These are phyloP conservation scores for Pleurotus citrinopileatus DNA, from an alignment of 768 basidiomycete species.

Conservation along the genomic window DNA sequence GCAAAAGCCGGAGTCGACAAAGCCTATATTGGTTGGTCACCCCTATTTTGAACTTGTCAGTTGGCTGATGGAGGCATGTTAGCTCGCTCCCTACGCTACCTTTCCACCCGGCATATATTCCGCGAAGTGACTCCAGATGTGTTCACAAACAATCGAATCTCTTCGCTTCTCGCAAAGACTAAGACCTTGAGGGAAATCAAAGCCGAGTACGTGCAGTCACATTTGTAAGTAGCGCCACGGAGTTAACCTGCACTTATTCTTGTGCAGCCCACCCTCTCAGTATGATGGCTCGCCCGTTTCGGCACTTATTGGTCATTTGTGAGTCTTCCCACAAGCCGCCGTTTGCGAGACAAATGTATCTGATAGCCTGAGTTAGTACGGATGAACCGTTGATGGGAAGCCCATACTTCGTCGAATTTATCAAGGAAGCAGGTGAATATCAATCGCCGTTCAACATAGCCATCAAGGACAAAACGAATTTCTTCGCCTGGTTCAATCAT, in stretches of 20 bases:
- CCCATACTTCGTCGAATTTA: constrained; percentile 6
- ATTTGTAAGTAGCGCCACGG: too few species aligned
- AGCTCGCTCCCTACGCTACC: constrained; percentile 30
- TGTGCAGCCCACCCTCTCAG: constrained; percentile 14
- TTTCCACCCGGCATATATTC: constrained; percentile 33
- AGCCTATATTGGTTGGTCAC: constrained; percentile 30
- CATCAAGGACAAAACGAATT: constrained; percentile 9
- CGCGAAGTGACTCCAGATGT: constrained; percentile 33
- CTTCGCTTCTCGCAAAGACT: constrained; percentile 26
- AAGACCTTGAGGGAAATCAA: constrained; percentile 26
- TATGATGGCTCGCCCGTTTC: constrained; percentile 15
- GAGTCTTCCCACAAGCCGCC: not conserved
- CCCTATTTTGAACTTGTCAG: not conserved
- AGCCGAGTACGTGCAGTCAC: constrained; percentile 24
- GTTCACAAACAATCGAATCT: constrained; percentile 33
- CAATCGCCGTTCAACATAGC: constrained; percentile 18
- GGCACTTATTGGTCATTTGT: not conserved
- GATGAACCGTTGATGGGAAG: constrained; percentile 7
- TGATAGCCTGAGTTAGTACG: not conserved
- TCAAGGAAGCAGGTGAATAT: constrained; percentile 6
- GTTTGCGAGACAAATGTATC: too few species aligned
- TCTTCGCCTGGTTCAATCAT: constrained; percentile 16
- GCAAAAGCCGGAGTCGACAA: constrained; percentile 27
- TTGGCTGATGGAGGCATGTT: not conserved
- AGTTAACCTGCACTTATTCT: too few species aligned